phyloP scores from a whole-genome alignment of 1,139 yeast genomes.

The Candida sanyaensis region DNA sequence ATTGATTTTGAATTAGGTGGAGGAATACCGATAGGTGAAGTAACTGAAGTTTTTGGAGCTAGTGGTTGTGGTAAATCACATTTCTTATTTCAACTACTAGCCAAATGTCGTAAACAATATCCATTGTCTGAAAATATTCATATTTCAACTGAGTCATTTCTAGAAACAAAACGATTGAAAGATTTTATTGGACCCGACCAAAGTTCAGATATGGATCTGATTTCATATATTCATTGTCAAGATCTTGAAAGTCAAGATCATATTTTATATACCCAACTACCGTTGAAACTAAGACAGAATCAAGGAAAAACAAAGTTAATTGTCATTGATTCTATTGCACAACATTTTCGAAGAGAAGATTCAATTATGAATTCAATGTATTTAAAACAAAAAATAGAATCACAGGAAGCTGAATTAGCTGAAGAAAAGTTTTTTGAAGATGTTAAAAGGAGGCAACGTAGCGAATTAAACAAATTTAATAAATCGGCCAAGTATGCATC shows the following conservation, averaged over 20 bases:
- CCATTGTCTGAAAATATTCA: conserved; percentile 40
- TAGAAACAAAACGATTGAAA: conserved; percentile 63
- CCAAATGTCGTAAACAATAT: conserved; percentile 26
- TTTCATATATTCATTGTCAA: conserved; percentile 63
- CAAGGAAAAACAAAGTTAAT: conserved; percentile 49
- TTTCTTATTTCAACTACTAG: conserved; percentile 61
- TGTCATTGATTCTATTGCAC: conserved; percentile 83
- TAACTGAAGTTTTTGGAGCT: conserved; percentile 83
- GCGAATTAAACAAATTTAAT: conserved; percentile 29
- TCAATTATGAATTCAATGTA: conserved; percentile 32
- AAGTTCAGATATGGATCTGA: conserved; percentile 35
- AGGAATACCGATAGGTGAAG: conserved; percentile 65
- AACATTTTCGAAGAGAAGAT: conserved; percentile 73
- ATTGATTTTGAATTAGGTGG: conserved; percentile 65
- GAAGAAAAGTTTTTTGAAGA: conserved; percentile 19
- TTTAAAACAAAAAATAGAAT: conserved; percentile 22
- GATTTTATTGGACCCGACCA: conserved; percentile 24
- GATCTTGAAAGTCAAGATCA: conserved; percentile 78
- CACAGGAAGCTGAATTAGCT: conserved; percentile 23
- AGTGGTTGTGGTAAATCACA: conserved; percentile 88
- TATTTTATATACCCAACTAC: conserved; percentile 70
- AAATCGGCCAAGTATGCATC: conserved; percentile 28
- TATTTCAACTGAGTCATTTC: conserved; percentile 74
- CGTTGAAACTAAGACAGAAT: conserved; percentile 48
- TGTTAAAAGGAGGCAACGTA: conserved; percentile 27